Base-by-base conservation (phyloP, 495 filamentous ascomycete genomes). In the Achaetomiella virescens region DNA sequence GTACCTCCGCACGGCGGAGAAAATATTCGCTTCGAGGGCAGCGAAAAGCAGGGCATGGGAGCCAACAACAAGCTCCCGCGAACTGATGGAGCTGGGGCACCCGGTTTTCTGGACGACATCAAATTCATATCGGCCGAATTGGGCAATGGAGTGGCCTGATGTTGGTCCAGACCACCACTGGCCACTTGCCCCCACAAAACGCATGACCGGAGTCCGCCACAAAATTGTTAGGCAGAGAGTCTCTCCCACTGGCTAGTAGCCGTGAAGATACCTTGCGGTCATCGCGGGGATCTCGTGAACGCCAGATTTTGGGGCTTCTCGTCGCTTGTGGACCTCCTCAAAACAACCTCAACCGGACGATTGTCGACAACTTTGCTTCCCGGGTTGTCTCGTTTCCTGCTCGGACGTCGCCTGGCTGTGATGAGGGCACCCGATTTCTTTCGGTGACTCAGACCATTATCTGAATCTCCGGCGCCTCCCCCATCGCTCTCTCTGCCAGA, bases 131-230 rank as follows among this genome's bases (percentile, higher is more conserved):
- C 4, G 12, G 22, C 33, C 46, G 40, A n/a, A 44, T 11, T 20
- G 44, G 31, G 17, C 21, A 56, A 24, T n/a, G 41, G 38, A 57
- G 52, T 67, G 59, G 62, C 40, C 52, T 61, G 62, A 67, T 63
- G 25, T 47, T 42, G 48, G 38, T 47, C 57, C 49, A 54, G 65
- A 61, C 48, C 36, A 40, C 35, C 24, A 44, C 43, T 25, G 29
- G 33, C 56, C 46, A 45, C n/a, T 45, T n/a, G 17, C 31, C 21
- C 53, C 54, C 45, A 38, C 55, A 55, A 63, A 64, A 65, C 61
- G 61, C 51, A 57, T 58, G 64, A 65, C 52, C 65, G 63, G 66
- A 37, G 29, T 17, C 66, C 64, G 64, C 24, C 8, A 2, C 14
- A 9, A 38, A 57, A 58, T 54, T 67, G 65, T 58, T 67, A 67